Conservation (phyloP, 2,329 filamentous ascomycete species). For the Trichophyton rubrum region DNA sequence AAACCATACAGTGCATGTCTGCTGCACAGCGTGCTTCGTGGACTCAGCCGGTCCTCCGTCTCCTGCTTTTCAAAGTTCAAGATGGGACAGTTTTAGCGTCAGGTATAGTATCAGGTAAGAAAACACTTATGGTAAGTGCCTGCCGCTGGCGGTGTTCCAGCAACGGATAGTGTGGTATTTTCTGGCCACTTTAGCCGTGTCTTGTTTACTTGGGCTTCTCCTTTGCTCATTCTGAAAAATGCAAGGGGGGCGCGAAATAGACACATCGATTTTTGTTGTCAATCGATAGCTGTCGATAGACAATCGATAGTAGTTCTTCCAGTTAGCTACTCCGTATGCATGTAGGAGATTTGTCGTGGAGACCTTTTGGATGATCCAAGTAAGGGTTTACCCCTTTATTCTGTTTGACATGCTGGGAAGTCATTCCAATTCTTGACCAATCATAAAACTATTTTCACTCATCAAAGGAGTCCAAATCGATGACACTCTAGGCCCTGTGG, state of each 20-base stretch:
- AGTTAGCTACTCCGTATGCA: not conserved
- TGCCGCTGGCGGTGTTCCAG: not conserved
- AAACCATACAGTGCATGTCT: not conserved
- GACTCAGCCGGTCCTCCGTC: not conserved
- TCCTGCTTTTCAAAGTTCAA: not conserved
- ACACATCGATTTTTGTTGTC: not conserved
- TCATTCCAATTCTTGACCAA: not conserved
- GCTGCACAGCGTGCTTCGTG: not conserved
- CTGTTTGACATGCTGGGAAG: not conserved
- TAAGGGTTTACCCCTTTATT: conserved; percentile 1
- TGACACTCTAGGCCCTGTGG: not conserved
- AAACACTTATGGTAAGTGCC: not conserved
- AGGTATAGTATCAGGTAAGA: not conserved
- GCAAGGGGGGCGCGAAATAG: not conserved
- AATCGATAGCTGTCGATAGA: not conserved
- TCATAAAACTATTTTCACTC: not conserved
- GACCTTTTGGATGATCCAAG: not conserved
- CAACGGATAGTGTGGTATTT: not conserved
- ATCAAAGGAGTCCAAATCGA: not conserved
- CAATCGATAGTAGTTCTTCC: conserved; percentile 1
- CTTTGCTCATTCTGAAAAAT: not conserved
- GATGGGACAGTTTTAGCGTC: not conserved
- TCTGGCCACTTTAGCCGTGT: not conserved
- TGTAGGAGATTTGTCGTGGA: not conserved
- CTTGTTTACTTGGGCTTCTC: not conserved